phyloP scores from a whole-genome alignment of 129 eudicot species.

The Ambrosia trifida region DNA sequence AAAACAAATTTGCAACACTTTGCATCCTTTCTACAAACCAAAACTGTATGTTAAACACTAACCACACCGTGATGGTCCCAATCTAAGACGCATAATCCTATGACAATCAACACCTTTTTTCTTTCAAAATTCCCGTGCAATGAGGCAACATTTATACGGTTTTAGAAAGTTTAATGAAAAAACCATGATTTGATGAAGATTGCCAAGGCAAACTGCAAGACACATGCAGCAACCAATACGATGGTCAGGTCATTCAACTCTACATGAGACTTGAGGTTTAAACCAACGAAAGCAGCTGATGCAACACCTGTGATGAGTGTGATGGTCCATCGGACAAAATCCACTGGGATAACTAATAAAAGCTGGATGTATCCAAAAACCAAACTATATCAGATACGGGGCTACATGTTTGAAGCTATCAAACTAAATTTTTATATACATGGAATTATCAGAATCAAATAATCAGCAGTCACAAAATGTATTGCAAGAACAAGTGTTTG shows the following conservation, averaged over 20 bases:
- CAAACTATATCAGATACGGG: background rate
- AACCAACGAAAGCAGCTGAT: constrained; percentile 84
- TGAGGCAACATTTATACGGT: constrained; percentile 21
- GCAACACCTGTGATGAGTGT: constrained; percentile 66
- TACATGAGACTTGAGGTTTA: constrained; percentile 70
- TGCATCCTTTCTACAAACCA: constrained; percentile 34
- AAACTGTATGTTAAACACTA: constrained; percentile 27
- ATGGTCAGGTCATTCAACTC: constrained; percentile 62
- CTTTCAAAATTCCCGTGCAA: constrained; percentile 35
- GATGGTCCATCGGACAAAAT: constrained; percentile 77
- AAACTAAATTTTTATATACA: no score
- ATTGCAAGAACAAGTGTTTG: background rate
- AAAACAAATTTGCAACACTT: background rate
- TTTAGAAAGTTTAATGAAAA: constrained; percentile 43
- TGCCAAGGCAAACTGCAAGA: constrained; percentile 72
- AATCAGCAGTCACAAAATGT: background rate
- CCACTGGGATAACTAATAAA: constrained; percentile 78
- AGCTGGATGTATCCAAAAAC: constrained; percentile 47
- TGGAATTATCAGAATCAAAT: background rate
- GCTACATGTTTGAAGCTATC: background rate
- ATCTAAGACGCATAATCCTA: constrained; percentile 30
- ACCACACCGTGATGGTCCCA: background rate
- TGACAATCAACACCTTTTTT: constrained; percentile 18
- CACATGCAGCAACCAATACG: constrained; percentile 71
- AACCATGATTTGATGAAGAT: constrained; percentile 93